Evolutionary conservation across 2,329 filamentous ascomycete genomes (phyloP).

Genomic region (Hymenoscyphus occultus): DNA sequence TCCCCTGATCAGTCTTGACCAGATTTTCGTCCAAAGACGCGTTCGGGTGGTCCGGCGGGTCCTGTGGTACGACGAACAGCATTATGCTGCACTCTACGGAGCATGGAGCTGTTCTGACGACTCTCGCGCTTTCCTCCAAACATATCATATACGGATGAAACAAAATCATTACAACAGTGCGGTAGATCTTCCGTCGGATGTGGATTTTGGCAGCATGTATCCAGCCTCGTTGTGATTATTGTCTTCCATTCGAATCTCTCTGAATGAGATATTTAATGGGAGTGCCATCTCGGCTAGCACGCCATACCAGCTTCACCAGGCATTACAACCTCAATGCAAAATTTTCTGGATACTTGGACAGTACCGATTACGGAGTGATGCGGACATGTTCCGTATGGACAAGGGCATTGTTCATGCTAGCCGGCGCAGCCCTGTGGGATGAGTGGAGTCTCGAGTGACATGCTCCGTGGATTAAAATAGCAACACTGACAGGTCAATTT

Average conservation of each 20-base stretch:
- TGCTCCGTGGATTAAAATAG: neutral
- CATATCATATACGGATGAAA: neutral
- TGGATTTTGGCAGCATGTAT: neutral
- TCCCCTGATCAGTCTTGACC: neutral
- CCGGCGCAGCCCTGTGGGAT: slow-evolving; percentile 1
- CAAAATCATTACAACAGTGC: neutral
- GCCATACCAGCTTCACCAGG: neutral
- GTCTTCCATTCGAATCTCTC: neutral
- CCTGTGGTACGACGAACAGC: neutral
- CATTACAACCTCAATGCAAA: neutral
- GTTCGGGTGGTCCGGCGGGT: neutral
- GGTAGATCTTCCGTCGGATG: neutral
- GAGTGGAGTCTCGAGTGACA: neutral
- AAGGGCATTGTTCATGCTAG: slow-evolving; percentile 4
- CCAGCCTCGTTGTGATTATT: neutral
- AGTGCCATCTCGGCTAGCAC: neutral
- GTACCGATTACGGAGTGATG: neutral
- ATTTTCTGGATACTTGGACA: neutral
- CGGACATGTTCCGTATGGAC: neutral
- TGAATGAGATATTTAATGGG: neutral
- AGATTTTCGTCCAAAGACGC: neutral
- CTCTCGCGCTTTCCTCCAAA: neutral
- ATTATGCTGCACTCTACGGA: neutral
- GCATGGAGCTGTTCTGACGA: neutral
- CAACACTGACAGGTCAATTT: neutral